Conservation (phyloP, 345 rosid genomes). For the Boechera divaricarpa region DNA sequence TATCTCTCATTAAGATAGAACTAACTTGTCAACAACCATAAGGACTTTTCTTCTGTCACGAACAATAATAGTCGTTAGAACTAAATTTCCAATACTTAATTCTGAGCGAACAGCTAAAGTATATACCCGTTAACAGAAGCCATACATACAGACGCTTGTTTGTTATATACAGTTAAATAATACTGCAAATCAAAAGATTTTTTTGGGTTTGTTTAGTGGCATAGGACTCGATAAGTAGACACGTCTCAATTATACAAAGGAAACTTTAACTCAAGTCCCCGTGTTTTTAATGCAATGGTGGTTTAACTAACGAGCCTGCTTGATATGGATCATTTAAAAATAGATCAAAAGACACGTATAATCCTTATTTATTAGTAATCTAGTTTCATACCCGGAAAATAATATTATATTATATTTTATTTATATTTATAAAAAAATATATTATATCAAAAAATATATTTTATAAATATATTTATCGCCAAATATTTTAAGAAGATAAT, state of each 20-base stretch:
- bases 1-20: background rate
- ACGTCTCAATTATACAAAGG: background rate
- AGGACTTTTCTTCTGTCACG: background rate
- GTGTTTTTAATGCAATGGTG: background rate
- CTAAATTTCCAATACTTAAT: background rate
- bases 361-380: too few species aligned
- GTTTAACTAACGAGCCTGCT: constrained; percentile 6
- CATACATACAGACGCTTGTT: background rate
- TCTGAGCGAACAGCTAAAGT: background rate
- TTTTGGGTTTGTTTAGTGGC: background rate
- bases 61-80: background rate
- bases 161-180: background rate
- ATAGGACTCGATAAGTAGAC: background rate
- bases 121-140: too few species aligned
- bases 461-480: too few species aligned
- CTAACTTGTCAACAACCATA: background rate
- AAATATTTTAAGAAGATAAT: too few species aligned
- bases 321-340: constrained; percentile 1
- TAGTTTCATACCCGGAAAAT: too few species aligned
- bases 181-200: background rate
- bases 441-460: too few species aligned
- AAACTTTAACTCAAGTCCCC: background rate
- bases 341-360: background rate
- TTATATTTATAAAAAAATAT: too few species aligned
- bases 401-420: too few species aligned